Evolutionary conservation across 2,329 filamentous ascomycete genomes (phyloP), one percentile per base, ranked within the genome.

Genomic region (Penicillium sp.): DNA sequence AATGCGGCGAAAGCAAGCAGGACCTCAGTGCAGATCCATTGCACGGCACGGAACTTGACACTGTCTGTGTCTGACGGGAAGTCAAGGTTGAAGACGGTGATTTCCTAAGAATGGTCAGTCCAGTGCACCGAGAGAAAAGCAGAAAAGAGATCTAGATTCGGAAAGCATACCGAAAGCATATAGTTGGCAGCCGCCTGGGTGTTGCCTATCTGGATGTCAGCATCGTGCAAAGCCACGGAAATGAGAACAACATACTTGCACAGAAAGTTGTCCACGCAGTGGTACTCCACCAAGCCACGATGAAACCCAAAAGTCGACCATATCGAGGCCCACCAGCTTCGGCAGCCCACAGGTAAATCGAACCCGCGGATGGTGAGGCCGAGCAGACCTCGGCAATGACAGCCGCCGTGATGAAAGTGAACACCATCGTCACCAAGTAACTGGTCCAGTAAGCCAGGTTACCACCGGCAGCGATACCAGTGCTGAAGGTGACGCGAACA

Each of bases 281-380:
- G 0, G 82, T 84, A 61, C 80, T 83, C 83, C 83, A 86, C 83
- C 83, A 86, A 0, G 83, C 83, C n/a, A 85, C 83, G n/a, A 84
- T 70, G 65, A 84, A 85, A 16, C 83, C 83, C 50, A 85, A 77
- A 0, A 85, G 71, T 27, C 83, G 70, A n/a, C 83, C 82, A 59
- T 75, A 85, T 21, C 75, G 75, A 24, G 77, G 80, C 5, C 83
- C 83, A 42, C 82, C 83, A 16, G 82, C 75, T 60, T 85, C 83
- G 39, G 83, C 83, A n/a, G 83, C 83, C 83, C 83, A 85, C 16
- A 85, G 76, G 57, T 85, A 85, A 63, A 85, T 85, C 2, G 81
- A 84, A 0, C 83, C 83, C 11, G 83, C 82, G 2, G 83, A 79
- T 0, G 83, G 83, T 2, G 83, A 78, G 3, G 83, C 83, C 21